Conservation (phyloP, 129 eudicot species). For the Escallonia rubra region DNA sequence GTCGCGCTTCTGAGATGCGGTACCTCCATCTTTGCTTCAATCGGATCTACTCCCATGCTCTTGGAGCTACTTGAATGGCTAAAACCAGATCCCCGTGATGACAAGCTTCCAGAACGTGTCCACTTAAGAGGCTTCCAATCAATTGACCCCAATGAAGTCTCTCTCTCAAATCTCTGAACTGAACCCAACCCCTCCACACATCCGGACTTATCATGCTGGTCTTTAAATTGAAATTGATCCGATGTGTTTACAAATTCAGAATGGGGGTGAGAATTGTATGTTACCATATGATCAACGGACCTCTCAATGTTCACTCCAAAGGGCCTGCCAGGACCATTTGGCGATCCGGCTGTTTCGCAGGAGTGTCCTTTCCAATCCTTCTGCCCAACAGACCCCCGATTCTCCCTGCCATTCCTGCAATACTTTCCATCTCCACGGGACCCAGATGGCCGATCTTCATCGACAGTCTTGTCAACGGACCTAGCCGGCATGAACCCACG, state of each 20-base stretch:
- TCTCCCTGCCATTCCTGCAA: slow-evolving; percentile 41
- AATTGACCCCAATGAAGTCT: slow-evolving; percentile 43
- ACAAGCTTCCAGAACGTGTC: slow-evolving; percentile 77
- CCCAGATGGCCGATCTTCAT: slow-evolving; percentile 38
- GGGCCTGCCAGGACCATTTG: slow-evolving; percentile 32
- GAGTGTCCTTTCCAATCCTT: slow-evolving; percentile 50
- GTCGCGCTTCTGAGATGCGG: slow-evolving; percentile 15
- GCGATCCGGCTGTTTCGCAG: slow-evolving; percentile 44
- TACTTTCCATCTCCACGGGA: slow-evolving; percentile 37
- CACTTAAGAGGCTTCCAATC: slow-evolving; percentile 92
- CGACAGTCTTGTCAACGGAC: slow-evolving; percentile 34
- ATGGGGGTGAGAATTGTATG: slow-evolving; percentile 33
- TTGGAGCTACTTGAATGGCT: slow-evolving; percentile 75
- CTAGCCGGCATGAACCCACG: slow-evolving; percentile 41
- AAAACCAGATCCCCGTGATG: slow-evolving; percentile 73
- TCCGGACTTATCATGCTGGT: slow-evolving; percentile 44
- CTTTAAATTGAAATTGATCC: slow-evolving; percentile 46
- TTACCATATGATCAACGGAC: slow-evolving; percentile 25
- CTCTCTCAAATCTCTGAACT: slow-evolving; percentile 49
- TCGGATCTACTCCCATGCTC: slow-evolving; percentile 52
- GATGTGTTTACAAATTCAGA: slow-evolving; percentile 36
- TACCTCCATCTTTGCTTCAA: slow-evolving; percentile 38
- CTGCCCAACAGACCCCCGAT: slow-evolving; percentile 36
- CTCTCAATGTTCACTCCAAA: slow-evolving; percentile 17
- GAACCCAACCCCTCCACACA: slow-evolving; percentile 35